Evolutionary conservation across 352 stramenopile species (phyloP).

Genomic region (Globisporangium yorkense): DNA sequence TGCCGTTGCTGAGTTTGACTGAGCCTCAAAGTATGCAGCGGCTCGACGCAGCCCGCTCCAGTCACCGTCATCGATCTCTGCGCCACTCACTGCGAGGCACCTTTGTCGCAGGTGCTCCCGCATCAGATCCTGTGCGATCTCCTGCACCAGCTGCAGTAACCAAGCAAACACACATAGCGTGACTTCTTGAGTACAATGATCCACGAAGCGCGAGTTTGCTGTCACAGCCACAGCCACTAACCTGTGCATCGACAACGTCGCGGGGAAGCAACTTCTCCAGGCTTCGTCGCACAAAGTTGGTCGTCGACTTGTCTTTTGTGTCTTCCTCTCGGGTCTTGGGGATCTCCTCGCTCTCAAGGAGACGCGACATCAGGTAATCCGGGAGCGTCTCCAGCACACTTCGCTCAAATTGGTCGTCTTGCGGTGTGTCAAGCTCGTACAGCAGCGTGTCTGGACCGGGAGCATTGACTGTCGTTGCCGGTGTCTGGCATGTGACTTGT

Average conservation of each 20-base stretch:
- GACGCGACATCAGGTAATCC: slow-evolving; percentile 19
- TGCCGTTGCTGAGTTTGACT: not conserved
- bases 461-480: not conserved
- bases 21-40: slow-evolving; percentile 29
- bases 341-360: slow-evolving; percentile 14
- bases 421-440: slow-evolving; percentile 5
- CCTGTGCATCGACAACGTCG: slow-evolving; percentile 24
- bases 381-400: slow-evolving; percentile 13
- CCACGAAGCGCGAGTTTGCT: not conserved
- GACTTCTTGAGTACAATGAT: not conserved
- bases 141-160: slow-evolving; percentile 13
- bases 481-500: not conserved
- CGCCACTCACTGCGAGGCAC: not conserved
- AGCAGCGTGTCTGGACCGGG: not conserved
- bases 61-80: slow-evolving; percentile 9
- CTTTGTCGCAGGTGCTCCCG: slow-evolving; percentile 16
- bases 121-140: slow-evolving; percentile 35
- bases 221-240: not conserved
- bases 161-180: not conserved
- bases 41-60: slow-evolving; percentile 28
- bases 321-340: not conserved
- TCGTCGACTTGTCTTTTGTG: not conserved
- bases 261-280: slow-evolving; percentile 27
- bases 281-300: slow-evolving; percentile 19
- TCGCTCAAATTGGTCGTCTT: slow-evolving; percentile 19